A percentile compares a stretch with the other conserved stretches of the same genome.
phyloP scores from a whole-genome alignment of 108 stramenopile species.

The Discostella stelligeroides region DNA sequence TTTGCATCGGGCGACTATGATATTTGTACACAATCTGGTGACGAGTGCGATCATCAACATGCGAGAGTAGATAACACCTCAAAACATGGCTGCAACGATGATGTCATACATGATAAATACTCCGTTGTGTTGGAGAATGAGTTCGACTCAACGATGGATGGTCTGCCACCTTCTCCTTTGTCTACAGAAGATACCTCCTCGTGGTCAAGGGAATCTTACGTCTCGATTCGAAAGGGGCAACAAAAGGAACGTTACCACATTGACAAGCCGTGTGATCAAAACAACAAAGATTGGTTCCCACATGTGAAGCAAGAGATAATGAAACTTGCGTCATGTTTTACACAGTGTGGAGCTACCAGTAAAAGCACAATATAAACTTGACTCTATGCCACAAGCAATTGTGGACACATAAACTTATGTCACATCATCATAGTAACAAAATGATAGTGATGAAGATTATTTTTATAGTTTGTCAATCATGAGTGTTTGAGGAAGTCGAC shows the following conservation, averaged over 20 bases:
- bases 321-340: constrained; percentile 5
- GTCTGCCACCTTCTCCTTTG: neutral
- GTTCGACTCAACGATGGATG: neutral
- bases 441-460: neutral
- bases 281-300: constrained; percentile 2
- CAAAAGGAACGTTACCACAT: too few relatives aligned
- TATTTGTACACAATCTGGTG: constrained; percentile 3
- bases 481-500: neutral
- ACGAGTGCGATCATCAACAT: neutral
- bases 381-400: too few relatives aligned
- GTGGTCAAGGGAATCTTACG: neutral
- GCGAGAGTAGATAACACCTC: neutral
- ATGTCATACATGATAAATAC: neutral
- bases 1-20: constrained; percentile 22
- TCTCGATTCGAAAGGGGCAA: neutral
- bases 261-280: neutral
- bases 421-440: too few relatives aligned
- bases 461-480: neutral
- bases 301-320: constrained; percentile 5
- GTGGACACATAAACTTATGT: too few relatives aligned
- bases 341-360: neutral
- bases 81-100: neutral
- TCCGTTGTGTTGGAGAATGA: neutral
- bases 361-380: neutral
- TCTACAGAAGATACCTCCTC: constrained; percentile 3